Base-by-base conservation (phyloP, 176 grass and related monocot species). In the Ananas comosus region DNA sequence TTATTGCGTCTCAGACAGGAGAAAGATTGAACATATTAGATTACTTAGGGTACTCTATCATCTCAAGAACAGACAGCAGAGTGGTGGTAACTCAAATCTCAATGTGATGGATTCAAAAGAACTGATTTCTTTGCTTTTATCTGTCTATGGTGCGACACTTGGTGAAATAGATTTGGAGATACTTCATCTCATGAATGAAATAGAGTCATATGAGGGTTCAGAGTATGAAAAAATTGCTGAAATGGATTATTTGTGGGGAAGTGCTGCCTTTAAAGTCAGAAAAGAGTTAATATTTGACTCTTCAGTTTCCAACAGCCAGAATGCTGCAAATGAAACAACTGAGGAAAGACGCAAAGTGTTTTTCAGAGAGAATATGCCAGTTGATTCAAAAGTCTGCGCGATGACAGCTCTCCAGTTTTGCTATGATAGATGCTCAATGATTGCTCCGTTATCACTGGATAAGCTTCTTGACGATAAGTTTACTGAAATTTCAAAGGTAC, bases 211-310 rank as follows among this genome's bases (percentile, higher is more conserved):
- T 48, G 78, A 80, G 42, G 77, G 77, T 28, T 65, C 72, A 49
- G 84, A 84, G 58, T 82, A 85, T 73, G 86, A 74, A 72, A 79
- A 64, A 51, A 85, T 96, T 70, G 51, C 85, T 47, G 88, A 96
- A 79, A 81, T 91, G 54, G 92, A 96, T 83, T 87, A 96, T 86
- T 73, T 96, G 33, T 96, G 85, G 85, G 92, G 92, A 64, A 76
- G 51, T 71, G 78, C 85, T 69, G 73, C 80, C 75, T 58, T 82
- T 27, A 89, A 82, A 84, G 77, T 91, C 51, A 88, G 70, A 81
- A 85, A 91, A 70, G 92, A 96, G 81, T 48, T 91, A 63, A 84
- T 81, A 73, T 66, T 83, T 33, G 88, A 96, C 63, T 66, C 50
- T 63, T 67, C 79, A 76, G 72, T 66, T 70, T 76, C 81, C 51